Percentiles rank a stretch among this genome's conserved stretches.
Conservation (phyloP, 1,139 yeast species). For the Fermentozyma sake region DNA sequence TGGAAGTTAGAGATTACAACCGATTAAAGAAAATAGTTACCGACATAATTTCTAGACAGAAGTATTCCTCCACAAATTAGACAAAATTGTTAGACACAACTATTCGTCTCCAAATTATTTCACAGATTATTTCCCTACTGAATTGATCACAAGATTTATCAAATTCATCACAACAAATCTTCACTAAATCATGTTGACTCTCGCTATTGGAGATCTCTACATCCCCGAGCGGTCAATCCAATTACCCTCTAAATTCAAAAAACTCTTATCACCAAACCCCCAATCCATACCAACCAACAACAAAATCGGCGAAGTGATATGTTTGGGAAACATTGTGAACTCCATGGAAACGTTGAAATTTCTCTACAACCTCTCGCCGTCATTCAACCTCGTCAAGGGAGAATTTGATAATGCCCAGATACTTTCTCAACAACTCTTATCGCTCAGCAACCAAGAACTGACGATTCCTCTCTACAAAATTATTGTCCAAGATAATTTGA, state of each 20-base stretch:
- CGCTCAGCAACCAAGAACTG: conserved; percentile 31
- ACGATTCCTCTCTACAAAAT: conserved; percentile 61
- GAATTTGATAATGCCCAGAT: conserved; percentile 50
- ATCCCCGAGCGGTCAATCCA: conserved; percentile 82
- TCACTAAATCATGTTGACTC: conserved; percentile 85
- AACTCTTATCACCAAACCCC: conserved; percentile 57
- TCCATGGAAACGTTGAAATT: conserved; percentile 60
- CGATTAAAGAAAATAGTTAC: too few species aligned
- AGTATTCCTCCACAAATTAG: too few species aligned
- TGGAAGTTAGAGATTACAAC: too few species aligned
- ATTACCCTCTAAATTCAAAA: conserved; percentile 56
- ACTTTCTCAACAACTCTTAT: conserved; percentile 30
- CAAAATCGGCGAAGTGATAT: conserved; percentile 78
- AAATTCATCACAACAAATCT: too few species aligned
- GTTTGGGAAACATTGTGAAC: conserved; percentile 82
- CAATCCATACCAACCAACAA: conserved; percentile 42
- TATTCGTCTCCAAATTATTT: too few species aligned
- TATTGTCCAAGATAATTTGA: conserved; percentile 63
- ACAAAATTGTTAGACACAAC: too few species aligned
- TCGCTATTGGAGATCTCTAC: conserved; percentile 86
- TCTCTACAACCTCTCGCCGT: conserved; percentile 63
- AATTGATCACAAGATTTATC: too few species aligned
- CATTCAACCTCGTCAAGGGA: conserved; percentile 75
- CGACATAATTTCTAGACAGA: too few species aligned
- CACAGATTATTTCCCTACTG: too few species aligned